Evolutionary conservation across 2,329 filamentous ascomycete species (phyloP).

Genomic region (Venturia pyrina): DNA sequence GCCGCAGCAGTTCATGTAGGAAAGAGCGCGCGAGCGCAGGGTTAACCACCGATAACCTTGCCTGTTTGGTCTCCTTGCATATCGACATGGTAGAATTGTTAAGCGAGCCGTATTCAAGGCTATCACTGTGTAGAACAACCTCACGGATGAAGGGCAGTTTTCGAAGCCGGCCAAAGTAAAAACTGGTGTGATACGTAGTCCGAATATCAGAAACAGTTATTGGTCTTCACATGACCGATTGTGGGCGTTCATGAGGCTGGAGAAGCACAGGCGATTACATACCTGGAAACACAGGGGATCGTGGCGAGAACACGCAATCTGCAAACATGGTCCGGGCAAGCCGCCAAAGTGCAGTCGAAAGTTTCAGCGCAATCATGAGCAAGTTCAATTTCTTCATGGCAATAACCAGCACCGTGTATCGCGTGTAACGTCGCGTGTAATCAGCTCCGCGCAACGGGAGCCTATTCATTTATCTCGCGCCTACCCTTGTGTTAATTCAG

Average conservation of each 20-base stretch:
- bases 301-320: neutral
- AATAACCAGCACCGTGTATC: neutral
- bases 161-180: neutral
- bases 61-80: conserved; percentile 1
- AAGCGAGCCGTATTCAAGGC: neutral
- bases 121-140: neutral
- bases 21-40: neutral
- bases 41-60: neutral
- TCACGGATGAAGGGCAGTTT: too few relatives aligned
- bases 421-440: neutral
- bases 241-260: neutral
- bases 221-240: neutral
- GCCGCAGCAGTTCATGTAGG: neutral
- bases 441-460: neutral
- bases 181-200: neutral
- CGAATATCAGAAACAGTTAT: neutral
- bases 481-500: neutral
- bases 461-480: neutral
- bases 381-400: neutral
- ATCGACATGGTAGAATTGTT: neutral
- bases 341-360: neutral
- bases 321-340: neutral
- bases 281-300: neutral
- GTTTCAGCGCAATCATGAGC: neutral
- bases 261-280: neutral